These are phyloP conservation scores for Phytopythium cucurbitacearum DNA, from an alignment of 352 stramenopile genomes.

Conservation along the genomic window DNA sequence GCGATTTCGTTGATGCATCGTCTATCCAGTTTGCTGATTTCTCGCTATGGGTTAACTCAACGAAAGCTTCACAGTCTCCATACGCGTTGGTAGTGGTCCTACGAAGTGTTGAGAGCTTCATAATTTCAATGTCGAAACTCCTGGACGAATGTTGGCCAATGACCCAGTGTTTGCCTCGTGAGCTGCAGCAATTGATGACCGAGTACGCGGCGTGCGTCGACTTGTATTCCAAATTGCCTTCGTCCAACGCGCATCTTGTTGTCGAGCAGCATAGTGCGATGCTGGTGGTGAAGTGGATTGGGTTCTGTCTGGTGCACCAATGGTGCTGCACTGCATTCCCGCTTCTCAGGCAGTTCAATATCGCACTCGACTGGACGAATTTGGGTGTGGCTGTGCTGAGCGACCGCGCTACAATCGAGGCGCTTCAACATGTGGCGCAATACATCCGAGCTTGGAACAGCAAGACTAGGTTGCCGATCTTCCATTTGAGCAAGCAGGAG, in stretches of 20 bases:
- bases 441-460: conserved; percentile 39
- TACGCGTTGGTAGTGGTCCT: conserved; percentile 13
- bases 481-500: conserved; percentile 31
- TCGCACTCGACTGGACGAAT: conserved; percentile 32
- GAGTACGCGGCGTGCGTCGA: conserved; percentile 4
- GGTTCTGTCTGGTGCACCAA: conserved; percentile 40
- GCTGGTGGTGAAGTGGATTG: conserved; percentile 37
- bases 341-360: conserved; percentile 27
- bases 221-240: neutral
- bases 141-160: neutral
- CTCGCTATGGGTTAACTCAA: neutral
- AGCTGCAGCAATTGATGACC: conserved; percentile 5
- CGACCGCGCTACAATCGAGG: conserved; percentile 18
- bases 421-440: conserved; percentile 22
- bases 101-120: conserved; percentile 25
- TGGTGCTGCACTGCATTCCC: conserved; percentile 6
- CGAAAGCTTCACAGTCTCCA: neutral
- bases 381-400: conserved; percentile 32
- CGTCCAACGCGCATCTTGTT: conserved; percentile 11
- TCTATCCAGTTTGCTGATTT: neutral
- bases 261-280: conserved; percentile 36
- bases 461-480: conserved; percentile 13
- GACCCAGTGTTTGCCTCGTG: neutral
- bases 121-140: conserved; percentile 12
- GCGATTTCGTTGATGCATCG: neutral